Base-by-base conservation (phyloP, 108 stramenopile genomes). In the Conticribra weissflogii region DNA sequence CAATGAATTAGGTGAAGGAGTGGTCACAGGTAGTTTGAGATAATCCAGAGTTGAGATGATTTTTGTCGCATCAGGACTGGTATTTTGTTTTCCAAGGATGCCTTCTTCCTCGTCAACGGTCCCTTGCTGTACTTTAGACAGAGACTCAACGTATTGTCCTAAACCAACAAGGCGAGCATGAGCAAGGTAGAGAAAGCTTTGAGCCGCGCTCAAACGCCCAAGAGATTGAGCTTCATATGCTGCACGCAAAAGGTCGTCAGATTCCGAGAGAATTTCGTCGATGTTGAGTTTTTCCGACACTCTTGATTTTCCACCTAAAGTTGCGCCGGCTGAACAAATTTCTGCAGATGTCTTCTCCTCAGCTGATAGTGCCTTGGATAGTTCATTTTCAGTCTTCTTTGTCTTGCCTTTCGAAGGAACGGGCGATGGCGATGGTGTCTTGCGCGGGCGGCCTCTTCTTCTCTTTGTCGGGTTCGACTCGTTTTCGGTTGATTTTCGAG, bases 151-250 rank as follows among this genome's bases (percentile, higher is more conserved):
- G 27, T 45, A 49, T 48, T 45, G 41, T 16, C 62, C 62, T 19
- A 63, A 50, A 28, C 62, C 62, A 21, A 63, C 62, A 16, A 63
- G 30, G 15, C 62, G 41, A 16, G 36, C 62, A 49, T 63, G 62
- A 14, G 62, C 62, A 17, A 63, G 27, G 16, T 44, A 44, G 17
- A 63, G 48, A 29, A 45, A 63, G 28, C 28, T 63, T 12, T 63
- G 62, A 19, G 62, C 62, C 31, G 27, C 62, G 8, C 29, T 49
- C 47, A 63, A 49, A 9, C 62, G 48, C 2, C 62, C 62, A 9
- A 63, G 44, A 4, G 62, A 47, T 63, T 63, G 62, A 17, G 62
- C 62, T 30, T 63, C 62, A 19, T 49, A 12, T 16, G 62, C 62
- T 30, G 44, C 41, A 46, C 24, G 62, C 24, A 63, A 30, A 9